A percentile compares a stretch with the other conserved stretches of the same genome.
phyloP scores from a whole-genome alignment of 352 stramenopile genomes.

The Phytophthora colocasiae region DNA sequence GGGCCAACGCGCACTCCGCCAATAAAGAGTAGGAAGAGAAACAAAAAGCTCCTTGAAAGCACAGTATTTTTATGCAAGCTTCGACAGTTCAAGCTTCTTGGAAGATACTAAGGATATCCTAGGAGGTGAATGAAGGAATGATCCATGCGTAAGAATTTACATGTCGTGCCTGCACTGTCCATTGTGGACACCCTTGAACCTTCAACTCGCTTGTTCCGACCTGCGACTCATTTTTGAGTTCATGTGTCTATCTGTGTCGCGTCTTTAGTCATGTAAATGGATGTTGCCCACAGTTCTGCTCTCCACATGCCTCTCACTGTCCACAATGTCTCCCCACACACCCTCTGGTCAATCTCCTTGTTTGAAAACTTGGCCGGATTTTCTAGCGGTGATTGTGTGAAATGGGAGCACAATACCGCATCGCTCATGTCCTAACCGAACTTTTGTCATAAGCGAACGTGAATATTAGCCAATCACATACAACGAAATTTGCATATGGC shows the following conservation, averaged over 20 bases:
- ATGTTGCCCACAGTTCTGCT: conserved; percentile 16
- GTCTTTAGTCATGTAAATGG: conserved; percentile 6
- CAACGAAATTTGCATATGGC: too few relatives aligned
- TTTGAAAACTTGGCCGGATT: conserved; percentile 28
- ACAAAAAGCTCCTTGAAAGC: background rate
- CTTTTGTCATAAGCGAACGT: too few relatives aligned
- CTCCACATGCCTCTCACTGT: background rate
- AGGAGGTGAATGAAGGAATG: conserved; percentile 3
- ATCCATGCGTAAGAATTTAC: background rate
- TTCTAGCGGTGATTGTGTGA: conserved; percentile 19
- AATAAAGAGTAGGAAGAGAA: conserved; percentile 12
- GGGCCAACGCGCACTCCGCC: conserved; percentile 22
- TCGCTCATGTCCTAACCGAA: too few relatives aligned
- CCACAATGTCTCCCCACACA: background rate
- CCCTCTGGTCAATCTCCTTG: conserved; percentile 10
- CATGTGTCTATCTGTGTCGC: background rate
- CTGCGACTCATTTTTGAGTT: conserved; percentile 7
- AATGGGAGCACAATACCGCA: conserved; percentile 16
- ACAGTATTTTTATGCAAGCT: background rate
- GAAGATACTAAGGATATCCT: conserved; percentile 1
- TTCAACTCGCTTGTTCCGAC: conserved; percentile 10
- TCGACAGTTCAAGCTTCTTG: background rate
- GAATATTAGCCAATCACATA: too few relatives aligned
- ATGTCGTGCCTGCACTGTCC: conserved; percentile 7
- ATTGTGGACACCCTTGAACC: conserved; percentile 2